Evolutionary conservation across 768 basidiomycete species (phyloP), one percentile per base, ranked within the genome.

Genomic region (Pleurotus djamor): DNA sequence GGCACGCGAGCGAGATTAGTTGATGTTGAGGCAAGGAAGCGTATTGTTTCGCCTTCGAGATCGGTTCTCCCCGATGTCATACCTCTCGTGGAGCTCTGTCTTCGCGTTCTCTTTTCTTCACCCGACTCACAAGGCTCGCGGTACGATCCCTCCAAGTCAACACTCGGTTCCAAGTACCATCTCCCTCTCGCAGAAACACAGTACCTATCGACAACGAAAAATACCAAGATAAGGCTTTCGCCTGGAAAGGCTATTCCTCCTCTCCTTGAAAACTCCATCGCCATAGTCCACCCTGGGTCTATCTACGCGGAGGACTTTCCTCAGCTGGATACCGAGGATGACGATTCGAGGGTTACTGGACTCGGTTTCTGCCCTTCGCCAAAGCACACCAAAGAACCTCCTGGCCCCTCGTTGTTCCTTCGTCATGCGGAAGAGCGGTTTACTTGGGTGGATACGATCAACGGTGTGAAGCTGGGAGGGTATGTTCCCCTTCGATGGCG

Each of bases 401-500:
- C 35, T 16, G 66, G 64, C 0, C 62, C 60, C 21, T 68, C 72
- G 14, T 67, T 84, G 10, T 90, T 88, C 58, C 77, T 87, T 5
- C 71, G 64, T 21, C 85, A 81, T 48, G 80, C 79, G 3, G 88
- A 88, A 65, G 83, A 87, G 69, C 74, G 87, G 58, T 82, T 77
- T 60, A 83, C 85, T 3, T 92, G 90, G 90, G 86, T 86, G 65
- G 72, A 66, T 5, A 71, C 59, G 10, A 71, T 89, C 32, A 85
- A 82, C 0, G 82, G 83, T 5, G 74, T 78, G 21, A 68, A 72
- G n/a, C 72, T 87, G 0, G 83, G 84, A 16, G 83, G 78, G 6
- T 63, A 66, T 10, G 85, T 87, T 4, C 86, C 88, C 17, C 61
- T 91, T 34, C 69, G 76, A 54, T 92, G 90, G 89, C 73, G 87